These are phyloP conservation scores for Emergomyces orientalis DNA, from an alignment of 2,329 filamentous ascomycete species.

Conservation along the genomic window DNA sequence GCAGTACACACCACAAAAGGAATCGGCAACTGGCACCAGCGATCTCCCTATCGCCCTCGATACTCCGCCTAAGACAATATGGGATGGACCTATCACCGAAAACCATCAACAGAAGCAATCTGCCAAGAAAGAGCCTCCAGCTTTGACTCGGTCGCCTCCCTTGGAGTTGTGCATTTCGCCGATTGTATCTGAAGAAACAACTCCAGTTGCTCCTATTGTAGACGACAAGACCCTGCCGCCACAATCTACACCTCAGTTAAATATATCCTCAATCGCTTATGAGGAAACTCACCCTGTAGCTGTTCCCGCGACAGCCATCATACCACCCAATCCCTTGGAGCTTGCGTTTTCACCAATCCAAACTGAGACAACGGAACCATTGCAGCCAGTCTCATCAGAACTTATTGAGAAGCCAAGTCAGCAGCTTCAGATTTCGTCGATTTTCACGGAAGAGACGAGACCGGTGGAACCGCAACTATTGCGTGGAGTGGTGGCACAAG, in stretches of 20 bases:
- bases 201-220: conserved; percentile 38
- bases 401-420: conserved; percentile 12
- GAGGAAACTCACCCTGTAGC: conserved; percentile 19
- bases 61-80: conserved; percentile 35
- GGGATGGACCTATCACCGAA: conserved; percentile 25
- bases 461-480: conserved; percentile 18
- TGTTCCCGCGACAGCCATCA: conserved; percentile 9
- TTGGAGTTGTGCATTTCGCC: conserved; percentile 25
- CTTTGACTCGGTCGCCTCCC: conserved; percentile 16
- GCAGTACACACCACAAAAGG: conserved; percentile 35
- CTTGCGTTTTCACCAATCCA: conserved; percentile 28
- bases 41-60: conserved; percentile 22
- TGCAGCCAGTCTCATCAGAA: conserved; percentile 18
- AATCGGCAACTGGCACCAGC: conserved; percentile 15
- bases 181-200: conserved; percentile 28
- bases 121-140: not conserved
- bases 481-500: conserved; percentile 2
- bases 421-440: conserved; percentile 23
- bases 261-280: conserved; percentile 26
- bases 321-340: conserved; percentile 9
- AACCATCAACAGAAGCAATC: conserved; percentile 2
- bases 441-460: conserved; percentile 20
- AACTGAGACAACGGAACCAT: conserved; percentile 23
- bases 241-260: conserved; percentile 19
- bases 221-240: conserved; percentile 21